Conservation (phyloP, 257 asterid species). For the Voacanga thouarsii region DNA sequence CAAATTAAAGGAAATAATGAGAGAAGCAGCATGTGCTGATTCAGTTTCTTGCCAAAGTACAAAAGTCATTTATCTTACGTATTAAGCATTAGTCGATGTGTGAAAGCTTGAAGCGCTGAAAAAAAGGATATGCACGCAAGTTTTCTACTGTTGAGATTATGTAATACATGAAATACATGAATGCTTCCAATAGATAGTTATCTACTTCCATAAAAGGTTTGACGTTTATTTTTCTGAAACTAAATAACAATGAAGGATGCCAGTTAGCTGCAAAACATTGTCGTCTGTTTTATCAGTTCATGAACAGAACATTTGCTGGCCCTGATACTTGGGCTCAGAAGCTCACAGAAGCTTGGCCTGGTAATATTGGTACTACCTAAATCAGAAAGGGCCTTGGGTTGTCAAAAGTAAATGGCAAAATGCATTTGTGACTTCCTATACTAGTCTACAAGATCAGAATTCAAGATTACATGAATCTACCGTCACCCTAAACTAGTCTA, state of each 20-base stretch:
- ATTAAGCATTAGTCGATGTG: neutral
- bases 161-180: neutral
- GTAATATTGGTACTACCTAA: too few species aligned
- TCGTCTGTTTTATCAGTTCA: neutral
- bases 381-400: too few species aligned
- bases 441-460: neutral
- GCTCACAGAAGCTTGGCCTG: neutral
- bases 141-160: too few species aligned
- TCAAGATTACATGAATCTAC: too few species aligned
- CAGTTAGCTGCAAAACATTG: neutral
- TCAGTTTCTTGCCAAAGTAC: neutral
- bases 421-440: neutral
- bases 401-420: too few species aligned
- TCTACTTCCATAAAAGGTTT: neutral
- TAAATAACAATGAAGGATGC: neutral
- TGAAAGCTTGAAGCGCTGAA: neutral
- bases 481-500: too few species aligned
- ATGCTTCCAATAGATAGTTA: neutral
- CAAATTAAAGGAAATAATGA: neutral
- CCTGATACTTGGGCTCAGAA: neutral
- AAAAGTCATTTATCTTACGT: neutral
- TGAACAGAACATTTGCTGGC: neutral
- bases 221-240: neutral
- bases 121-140: too few species aligned
- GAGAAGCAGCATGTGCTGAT: neutral